Evolutionary conservation across 2,329 filamentous ascomycete genomes (phyloP).

Genomic region (Curvularia sp.): DNA sequence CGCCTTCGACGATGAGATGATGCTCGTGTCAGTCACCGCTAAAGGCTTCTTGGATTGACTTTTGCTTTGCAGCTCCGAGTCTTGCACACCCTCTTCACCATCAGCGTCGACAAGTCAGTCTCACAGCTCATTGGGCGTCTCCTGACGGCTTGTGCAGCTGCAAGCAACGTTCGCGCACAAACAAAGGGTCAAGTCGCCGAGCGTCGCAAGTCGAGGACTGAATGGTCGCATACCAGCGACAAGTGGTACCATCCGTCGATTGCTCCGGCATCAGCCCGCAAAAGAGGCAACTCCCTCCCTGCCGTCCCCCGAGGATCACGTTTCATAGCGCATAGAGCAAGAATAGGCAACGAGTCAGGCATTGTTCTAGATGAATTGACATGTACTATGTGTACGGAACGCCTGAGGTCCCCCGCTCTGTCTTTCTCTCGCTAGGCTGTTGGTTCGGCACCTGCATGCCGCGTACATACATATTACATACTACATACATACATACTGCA

Average conservation of each 20-base stretch:
- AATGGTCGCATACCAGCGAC: conserved; percentile 18
- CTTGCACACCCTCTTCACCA: conserved; percentile 3
- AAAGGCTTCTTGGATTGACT: conserved; percentile 6
- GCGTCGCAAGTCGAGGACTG: conserved; percentile 21
- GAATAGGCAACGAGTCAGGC: conserved; percentile 31
- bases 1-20: conserved; percentile 24
- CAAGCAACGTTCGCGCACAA: conserved; percentile 5
- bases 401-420: conserved; percentile 14
- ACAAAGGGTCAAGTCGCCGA: conserved; percentile 8
- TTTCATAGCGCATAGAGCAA: conserved; percentile 25
- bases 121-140: not conserved
- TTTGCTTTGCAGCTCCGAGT: not conserved
- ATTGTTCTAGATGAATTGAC: conserved; percentile 31
- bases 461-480: not conserved
- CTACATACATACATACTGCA: not conserved
- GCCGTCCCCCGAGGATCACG: conserved; percentile 17
- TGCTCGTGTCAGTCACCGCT: conserved; percentile 25
- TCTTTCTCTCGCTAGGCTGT: conserved; percentile 16
- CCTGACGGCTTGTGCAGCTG: conserved; percentile 6
- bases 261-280: conserved; percentile 22
- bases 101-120: conserved; percentile 1
- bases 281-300: conserved; percentile 24
- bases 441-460: conserved; percentile 5
- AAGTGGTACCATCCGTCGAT: conserved; percentile 23
- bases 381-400: conserved; percentile 11